These are phyloP conservation scores for Moricandia moricandioides DNA, from an alignment of 345 rosid species.

Conservation along the genomic window DNA sequence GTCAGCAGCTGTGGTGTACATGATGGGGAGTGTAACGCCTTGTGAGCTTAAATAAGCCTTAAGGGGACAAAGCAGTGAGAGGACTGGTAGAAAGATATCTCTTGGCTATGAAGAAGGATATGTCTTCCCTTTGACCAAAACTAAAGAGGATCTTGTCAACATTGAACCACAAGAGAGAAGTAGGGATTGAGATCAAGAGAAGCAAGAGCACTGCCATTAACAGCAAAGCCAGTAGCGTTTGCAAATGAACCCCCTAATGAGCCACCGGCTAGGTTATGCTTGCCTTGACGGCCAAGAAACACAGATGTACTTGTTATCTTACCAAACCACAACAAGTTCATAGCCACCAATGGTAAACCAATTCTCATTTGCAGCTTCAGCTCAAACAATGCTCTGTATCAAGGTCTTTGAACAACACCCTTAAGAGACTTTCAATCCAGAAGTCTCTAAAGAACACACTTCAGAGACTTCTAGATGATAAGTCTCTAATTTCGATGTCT, in stretches of 20 bases:
- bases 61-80: slow-evolving; percentile 75
- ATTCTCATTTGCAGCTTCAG: slow-evolving; percentile 50
- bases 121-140: slow-evolving; percentile 71
- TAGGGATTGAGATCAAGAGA: slow-evolving; percentile 52
- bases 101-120: slow-evolving; percentile 56
- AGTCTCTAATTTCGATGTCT: slow-evolving; percentile 18
- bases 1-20: slow-evolving; percentile 67
- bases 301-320: slow-evolving; percentile 68
- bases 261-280: slow-evolving; percentile 76
- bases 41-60: slow-evolving; percentile 81
- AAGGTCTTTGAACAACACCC: slow-evolving; percentile 44
- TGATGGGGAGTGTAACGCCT: slow-evolving; percentile 67
- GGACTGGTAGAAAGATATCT: slow-evolving; percentile 66
- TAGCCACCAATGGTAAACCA: slow-evolving; percentile 56
- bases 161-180: slow-evolving; percentile 71
- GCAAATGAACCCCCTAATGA: slow-evolving; percentile 80
- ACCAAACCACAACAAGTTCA: slow-evolving; percentile 82
- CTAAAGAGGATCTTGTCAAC: slow-evolving; percentile 57
- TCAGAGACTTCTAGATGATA: slow-evolving; percentile 16
- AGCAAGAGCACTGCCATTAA: slow-evolving; percentile 56
- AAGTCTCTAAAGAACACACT: slow-evolving; percentile 43
- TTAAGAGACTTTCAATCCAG: slow-evolving; percentile 12
- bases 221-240: slow-evolving; percentile 85
- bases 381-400: slow-evolving; percentile 44
- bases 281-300: slow-evolving; percentile 79